phyloP scores from a whole-genome alignment of 306 rosid genomes.

The Quercus gilva region DNA sequence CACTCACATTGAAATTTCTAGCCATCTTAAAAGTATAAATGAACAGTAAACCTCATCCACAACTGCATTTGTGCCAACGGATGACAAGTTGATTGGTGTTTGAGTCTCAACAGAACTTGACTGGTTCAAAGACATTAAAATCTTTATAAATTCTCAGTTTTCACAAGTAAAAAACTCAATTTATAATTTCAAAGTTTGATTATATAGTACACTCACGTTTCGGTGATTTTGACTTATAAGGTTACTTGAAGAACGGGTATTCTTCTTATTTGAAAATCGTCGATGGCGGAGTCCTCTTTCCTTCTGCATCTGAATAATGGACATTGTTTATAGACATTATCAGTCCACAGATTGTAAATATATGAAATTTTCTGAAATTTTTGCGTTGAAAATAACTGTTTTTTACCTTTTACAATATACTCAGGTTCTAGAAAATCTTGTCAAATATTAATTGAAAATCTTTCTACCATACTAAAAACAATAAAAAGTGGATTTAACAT shows the following conservation, averaged over 20 bases:
- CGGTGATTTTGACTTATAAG: neutral
- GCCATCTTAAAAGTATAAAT: neutral
- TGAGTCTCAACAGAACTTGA: neutral
- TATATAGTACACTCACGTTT: conserved; percentile 1
- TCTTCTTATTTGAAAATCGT: neutral
- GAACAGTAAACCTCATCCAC: conserved; percentile 10
- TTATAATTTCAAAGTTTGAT: neutral
- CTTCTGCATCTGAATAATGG: neutral
- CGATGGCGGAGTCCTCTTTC: neutral
- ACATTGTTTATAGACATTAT: neutral
- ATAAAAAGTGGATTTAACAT: neutral
- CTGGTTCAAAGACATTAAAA: conserved; percentile 3
- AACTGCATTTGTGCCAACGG: neutral
- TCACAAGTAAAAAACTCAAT: neutral
- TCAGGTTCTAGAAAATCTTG: neutral
- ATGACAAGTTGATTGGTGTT: neutral
- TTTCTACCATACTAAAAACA: neutral
- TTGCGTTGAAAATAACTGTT: neutral
- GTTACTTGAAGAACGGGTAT: neutral
- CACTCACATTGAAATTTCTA: neutral
- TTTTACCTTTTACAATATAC: neutral
- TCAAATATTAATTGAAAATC: neutral
- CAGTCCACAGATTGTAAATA: neutral
- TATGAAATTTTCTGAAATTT: neutral
- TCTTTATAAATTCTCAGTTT: neutral